Conservation (phyloP, 805 yeast genomes). For the Kregervanrija fluxuum region DNA sequence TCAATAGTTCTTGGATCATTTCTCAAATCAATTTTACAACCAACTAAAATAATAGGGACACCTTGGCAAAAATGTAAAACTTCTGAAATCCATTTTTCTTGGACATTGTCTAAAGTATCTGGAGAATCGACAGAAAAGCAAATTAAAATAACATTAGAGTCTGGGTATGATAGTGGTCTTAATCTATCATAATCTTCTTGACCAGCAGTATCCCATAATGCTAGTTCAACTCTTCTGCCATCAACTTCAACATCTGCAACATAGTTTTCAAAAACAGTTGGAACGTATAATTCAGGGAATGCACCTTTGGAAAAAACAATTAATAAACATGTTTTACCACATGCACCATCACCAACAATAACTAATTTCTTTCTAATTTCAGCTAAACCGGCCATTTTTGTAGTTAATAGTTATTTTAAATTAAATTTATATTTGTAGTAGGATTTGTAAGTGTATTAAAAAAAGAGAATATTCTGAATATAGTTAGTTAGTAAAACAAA, state of each 20-base stretch:
- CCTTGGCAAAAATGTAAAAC: slow-evolving; percentile 92
- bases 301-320: slow-evolving; percentile 82
- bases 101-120: slow-evolving; percentile 87
- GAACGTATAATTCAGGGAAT: slow-evolving; percentile 91
- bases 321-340: slow-evolving; percentile 91
- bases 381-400: slow-evolving; percentile 38
- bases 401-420: neutral
- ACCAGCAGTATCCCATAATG: slow-evolving; percentile 98
- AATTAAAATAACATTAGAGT: slow-evolving; percentile 83
- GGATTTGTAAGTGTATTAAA: no score
- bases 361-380: slow-evolving; percentile 74
- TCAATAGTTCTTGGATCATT: slow-evolving; percentile 73
- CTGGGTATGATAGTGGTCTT: slow-evolving; percentile 88
- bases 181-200: slow-evolving; percentile 96
- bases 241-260: slow-evolving; percentile 93
- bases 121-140: slow-evolving; percentile 90
- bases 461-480: no score
- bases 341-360: slow-evolving; percentile 96
- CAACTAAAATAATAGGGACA: slow-evolving; percentile 86
- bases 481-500: no score
- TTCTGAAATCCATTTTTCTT: slow-evolving; percentile 94
- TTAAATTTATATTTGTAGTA: no score
- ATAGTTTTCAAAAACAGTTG: slow-evolving; percentile 95
- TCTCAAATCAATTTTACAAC: slow-evolving; percentile 87
- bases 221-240: slow-evolving; percentile 87